phyloP scores from a whole-genome alignment of 2,329 filamentous ascomycete genomes.

The Trichophyton simii region DNA sequence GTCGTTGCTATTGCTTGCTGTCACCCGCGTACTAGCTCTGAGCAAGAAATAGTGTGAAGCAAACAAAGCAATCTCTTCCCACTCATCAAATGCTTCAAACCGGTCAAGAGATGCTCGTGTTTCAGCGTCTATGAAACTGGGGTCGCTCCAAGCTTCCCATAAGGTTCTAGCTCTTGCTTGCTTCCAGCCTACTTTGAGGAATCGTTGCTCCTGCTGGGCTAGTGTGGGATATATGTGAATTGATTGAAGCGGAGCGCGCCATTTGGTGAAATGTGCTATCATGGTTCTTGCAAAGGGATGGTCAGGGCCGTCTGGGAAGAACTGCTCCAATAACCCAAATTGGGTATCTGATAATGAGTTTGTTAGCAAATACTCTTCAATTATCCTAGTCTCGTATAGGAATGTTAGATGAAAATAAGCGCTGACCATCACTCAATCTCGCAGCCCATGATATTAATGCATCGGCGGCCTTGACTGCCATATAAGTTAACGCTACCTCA shows the following conservation, averaged over 20 bases:
- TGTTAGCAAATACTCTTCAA: slow-evolving; percentile 12
- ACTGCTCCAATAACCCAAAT: slow-evolving; percentile 80
- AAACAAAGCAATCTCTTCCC: slow-evolving; percentile 86
- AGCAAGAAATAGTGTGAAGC: slow-evolving; percentile 73
- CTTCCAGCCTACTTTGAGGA: slow-evolving; percentile 55
- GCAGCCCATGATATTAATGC: slow-evolving; percentile 67
- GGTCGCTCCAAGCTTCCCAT: slow-evolving; percentile 71
- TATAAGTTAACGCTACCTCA: slow-evolving; percentile 85
- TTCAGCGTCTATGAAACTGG: slow-evolving; percentile 48
- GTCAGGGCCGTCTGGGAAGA: slow-evolving; percentile 60
- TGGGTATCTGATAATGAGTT: slow-evolving; percentile 40
- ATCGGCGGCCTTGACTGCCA: slow-evolving; percentile 63
- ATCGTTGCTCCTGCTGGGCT: slow-evolving; percentile 55
- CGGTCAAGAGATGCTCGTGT: slow-evolving; percentile 53
- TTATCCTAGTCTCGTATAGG: not conserved
- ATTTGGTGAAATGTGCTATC: slow-evolving; percentile 69
- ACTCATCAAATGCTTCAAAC: slow-evolving; percentile 83
- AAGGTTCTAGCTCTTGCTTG: slow-evolving; percentile 53
- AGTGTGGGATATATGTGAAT: slow-evolving; percentile 57
- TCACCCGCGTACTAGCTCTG: slow-evolving; percentile 40
- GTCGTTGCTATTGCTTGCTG: not conserved
- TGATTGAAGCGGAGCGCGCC: slow-evolving; percentile 65
- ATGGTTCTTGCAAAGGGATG: slow-evolving; percentile 83
- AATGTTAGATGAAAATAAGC: not conserved
- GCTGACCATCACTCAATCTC: slow-evolving; percentile 52